Evolutionary conservation across 176 grass and related monocot species (phyloP).

Genomic region (Cenchrus fungigraminus): DNA sequence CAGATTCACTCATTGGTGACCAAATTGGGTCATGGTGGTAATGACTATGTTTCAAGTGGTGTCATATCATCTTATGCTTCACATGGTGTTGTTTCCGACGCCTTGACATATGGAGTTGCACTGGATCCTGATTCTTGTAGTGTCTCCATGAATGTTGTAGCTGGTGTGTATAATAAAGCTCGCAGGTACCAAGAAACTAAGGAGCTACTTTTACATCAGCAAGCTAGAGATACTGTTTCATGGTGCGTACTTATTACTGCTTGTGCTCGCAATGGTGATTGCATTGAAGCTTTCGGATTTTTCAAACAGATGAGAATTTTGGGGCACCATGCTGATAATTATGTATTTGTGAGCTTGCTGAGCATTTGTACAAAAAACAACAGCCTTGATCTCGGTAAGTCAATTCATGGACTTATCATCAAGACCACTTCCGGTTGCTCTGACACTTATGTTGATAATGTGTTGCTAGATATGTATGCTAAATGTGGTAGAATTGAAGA

Average conservation of each 20-base stretch:
- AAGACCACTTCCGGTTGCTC: conserved; percentile 59
- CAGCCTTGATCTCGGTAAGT: conserved; percentile 66
- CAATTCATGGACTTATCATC: conserved; percentile 67
- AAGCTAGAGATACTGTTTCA: conserved; percentile 57
- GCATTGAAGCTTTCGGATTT: conserved; percentile 51
- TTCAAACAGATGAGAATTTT: conserved; percentile 66
- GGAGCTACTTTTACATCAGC: conserved; percentile 54
- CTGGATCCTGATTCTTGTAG: conserved; percentile 39
- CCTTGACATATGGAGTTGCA: conserved; percentile 47
- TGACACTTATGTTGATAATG: conserved; percentile 64
- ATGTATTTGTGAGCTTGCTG: conserved; percentile 61
- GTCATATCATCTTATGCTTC: conserved; percentile 72
- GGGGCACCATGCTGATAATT: conserved; percentile 53
- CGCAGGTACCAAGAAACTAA: conserved; percentile 56
- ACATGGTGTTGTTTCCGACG: conserved; percentile 51
- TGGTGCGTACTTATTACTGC: conserved; percentile 81
- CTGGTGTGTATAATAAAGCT: conserved; percentile 64
- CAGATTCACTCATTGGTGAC: conserved; percentile 74
- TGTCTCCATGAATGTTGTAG: conserved; percentile 59
- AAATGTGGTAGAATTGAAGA: conserved; percentile 87
- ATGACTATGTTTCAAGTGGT: conserved; percentile 68
- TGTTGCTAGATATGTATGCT: conserved; percentile 85
- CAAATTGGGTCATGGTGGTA: conserved; percentile 61
- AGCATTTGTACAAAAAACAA: conserved; percentile 74
- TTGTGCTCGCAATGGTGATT: conserved; percentile 61